These are phyloP conservation scores for Linum trigynum DNA, from an alignment of 345 rosid species.

Conservation along the genomic window DNA sequence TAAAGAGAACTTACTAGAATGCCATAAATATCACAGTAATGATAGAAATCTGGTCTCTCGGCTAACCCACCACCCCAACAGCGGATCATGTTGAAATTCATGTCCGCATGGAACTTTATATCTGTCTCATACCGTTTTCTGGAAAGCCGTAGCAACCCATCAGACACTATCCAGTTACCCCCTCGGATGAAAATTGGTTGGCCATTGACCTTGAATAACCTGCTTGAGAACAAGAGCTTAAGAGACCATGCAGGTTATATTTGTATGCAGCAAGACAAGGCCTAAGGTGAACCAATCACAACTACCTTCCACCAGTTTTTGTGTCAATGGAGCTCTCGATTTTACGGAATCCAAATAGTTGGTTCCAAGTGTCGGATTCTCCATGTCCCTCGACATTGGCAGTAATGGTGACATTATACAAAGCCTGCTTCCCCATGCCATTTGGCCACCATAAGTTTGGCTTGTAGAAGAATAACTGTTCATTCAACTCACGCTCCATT, in stretches of 20 bases:
- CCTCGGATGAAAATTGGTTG: constrained; percentile 88
- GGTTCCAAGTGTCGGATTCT: constrained; percentile 81
- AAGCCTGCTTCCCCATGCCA: constrained; percentile 95
- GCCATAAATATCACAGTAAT: constrained; percentile 83
- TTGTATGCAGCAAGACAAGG: background rate
- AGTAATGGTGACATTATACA: constrained; percentile 57
- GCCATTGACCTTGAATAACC: constrained; percentile 92
- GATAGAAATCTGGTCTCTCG: constrained; percentile 97
- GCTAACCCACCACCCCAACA: constrained; percentile 99
- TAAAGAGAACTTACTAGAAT: constrained; percentile 48
- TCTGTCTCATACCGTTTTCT: constrained; percentile 70
- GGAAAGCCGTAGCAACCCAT: constrained; percentile 78
- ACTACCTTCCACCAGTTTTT: constrained; percentile 79
- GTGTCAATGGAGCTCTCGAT: constrained; percentile 69
- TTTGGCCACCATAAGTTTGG: constrained; percentile 99
- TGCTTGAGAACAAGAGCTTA: constrained; percentile 19
- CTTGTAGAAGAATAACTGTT: constrained; percentile 82
- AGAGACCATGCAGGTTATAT: background rate
- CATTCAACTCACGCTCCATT: constrained; percentile 11
- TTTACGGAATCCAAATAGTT: constrained; percentile 82
- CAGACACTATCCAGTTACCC: constrained; percentile 94
- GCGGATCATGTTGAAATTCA: constrained; percentile 95
- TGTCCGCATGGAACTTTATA: constrained; percentile 92
- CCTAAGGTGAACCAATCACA: background rate
- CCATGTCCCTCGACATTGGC: constrained; percentile 64